Conservation (phyloP, 768 basidiomycete species). For the Cystobasidium tubakii region DNA sequence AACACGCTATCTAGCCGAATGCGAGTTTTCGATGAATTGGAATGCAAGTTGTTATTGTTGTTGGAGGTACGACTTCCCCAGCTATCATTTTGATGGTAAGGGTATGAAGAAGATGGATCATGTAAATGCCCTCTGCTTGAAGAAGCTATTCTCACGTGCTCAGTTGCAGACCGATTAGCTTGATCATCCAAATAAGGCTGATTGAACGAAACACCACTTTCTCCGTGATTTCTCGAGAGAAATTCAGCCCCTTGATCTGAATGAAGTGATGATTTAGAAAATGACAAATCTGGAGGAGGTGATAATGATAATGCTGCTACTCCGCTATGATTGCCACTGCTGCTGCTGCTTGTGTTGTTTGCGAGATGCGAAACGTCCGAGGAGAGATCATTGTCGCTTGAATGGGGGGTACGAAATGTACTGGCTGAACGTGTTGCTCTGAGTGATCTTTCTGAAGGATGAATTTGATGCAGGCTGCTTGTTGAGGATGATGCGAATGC, state of each 20-base stretch:
- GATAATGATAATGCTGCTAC: background rate
- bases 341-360: background rate
- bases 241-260: slow-evolving; percentile 30
- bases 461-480: background rate
- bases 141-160: background rate
- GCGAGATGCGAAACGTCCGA: background rate
- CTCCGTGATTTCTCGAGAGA: background rate
- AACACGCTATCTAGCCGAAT: slow-evolving; percentile 30
- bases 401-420: background rate
- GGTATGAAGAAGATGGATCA: background rate
- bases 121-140: background rate
- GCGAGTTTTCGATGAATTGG: background rate
- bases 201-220: background rate
- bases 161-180: background rate
- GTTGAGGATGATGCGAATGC: background rate
- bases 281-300: slow-evolving; percentile 28
- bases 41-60: background rate
- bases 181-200: background rate
- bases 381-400: background rate
- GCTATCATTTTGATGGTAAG: background rate
- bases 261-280: slow-evolving; percentile 32
- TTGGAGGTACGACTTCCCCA: background rate
- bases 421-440: slow-evolving; percentile 7
- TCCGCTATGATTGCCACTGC: background rate
- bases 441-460: background rate